A percentile compares a stretch with the other conserved stretches of the same genome.
Conservation (phyloP, 2,329 filamentous ascomycete genomes). For the Xylaria sp. region DNA sequence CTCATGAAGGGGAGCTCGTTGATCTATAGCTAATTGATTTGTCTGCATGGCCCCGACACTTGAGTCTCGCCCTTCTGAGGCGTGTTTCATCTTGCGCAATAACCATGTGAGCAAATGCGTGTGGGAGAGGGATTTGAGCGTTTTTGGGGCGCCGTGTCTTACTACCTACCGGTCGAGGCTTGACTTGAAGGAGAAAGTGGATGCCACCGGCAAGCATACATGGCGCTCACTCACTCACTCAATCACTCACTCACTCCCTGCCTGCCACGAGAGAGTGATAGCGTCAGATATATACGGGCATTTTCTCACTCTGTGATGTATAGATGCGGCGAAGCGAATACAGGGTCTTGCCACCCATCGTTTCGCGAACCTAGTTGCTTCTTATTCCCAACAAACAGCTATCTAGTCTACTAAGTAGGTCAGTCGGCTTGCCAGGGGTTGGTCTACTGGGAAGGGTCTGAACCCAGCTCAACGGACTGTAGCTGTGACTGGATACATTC, state of each 20-base stretch:
- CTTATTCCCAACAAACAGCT: background rate
- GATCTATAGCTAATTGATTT: slow-evolving; percentile 9
- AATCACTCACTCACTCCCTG: background rate
- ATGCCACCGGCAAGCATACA: slow-evolving; percentile 28
- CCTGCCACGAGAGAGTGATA: slow-evolving; percentile 18
- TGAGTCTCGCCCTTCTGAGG: slow-evolving; percentile 17
- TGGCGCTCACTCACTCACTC: background rate
- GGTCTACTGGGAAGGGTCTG: background rate
- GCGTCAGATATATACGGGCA: slow-evolving; percentile 1
- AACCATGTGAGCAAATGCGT: slow-evolving; percentile 3
- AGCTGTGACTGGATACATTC: background rate
- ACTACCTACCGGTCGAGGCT: slow-evolving; percentile 17
- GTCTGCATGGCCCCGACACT: slow-evolving; percentile 1
- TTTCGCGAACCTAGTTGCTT: slow-evolving; percentile 7
- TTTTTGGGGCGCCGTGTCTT: background rate
- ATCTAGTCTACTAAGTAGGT: no score
- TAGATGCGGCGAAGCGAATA: slow-evolving; percentile 29
- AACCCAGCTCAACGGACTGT: slow-evolving; percentile 15
- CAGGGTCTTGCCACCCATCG: slow-evolving; percentile 1
- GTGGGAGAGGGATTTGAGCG: slow-evolving; percentile 1
- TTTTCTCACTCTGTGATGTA: background rate
- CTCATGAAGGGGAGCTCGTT: slow-evolving; percentile 2
- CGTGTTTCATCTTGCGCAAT: slow-evolving; percentile 24
- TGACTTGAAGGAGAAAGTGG: background rate
- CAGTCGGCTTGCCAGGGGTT: background rate